Evolutionary conservation across 169 alveolate genomes (phyloP).

Genomic region (Cryptosporidium viatorum): DNA sequence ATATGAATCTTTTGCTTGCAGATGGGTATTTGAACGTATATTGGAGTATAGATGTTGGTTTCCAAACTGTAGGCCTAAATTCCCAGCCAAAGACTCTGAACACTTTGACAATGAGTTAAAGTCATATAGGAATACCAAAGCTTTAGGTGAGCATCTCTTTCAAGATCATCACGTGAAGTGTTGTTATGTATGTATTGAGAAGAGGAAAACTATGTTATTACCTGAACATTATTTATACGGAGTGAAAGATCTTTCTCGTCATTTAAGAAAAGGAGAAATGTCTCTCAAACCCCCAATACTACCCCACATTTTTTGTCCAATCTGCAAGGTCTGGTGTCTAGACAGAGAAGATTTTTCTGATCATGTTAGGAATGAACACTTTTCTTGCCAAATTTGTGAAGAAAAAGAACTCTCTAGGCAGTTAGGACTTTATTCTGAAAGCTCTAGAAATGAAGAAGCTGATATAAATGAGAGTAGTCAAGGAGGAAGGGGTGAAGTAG

Average conservation of each 20-base stretch:
- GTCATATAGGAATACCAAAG: slow-evolving; percentile 11
- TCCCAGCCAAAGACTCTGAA: not conserved
- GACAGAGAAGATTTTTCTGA: slow-evolving; percentile 70
- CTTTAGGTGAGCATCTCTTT: slow-evolving; percentile 57
- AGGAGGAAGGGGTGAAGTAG: not conserved
- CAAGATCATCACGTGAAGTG: slow-evolving; percentile 51
- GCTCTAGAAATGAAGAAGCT: not conserved
- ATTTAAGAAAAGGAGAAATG: slow-evolving; percentile 55
- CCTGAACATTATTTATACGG: slow-evolving; percentile 68
- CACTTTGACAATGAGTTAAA: not conserved
- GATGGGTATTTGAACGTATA: slow-evolving; percentile 36
- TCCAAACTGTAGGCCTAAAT: slow-evolving; percentile 60
- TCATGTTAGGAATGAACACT: slow-evolving; percentile 66
- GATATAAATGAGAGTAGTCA: not conserved
- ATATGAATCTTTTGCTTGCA: slow-evolving; percentile 44
- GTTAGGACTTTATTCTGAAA: not conserved
- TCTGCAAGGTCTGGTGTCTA: slow-evolving; percentile 63
- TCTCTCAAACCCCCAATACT: slow-evolving; percentile 49
- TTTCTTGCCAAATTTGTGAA: slow-evolving; percentile 63
- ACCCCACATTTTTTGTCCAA: slow-evolving; percentile 70
- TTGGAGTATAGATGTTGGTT: slow-evolving; percentile 65
- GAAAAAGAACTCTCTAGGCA: slow-evolving; percentile 26
- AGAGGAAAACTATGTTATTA: slow-evolving; percentile 59
- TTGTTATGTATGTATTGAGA: slow-evolving; percentile 71
- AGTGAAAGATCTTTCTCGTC: slow-evolving; percentile 42